Conservation (phyloP, 768 basidiomycete genomes). For the Phanerochaete carnosa region DNA sequence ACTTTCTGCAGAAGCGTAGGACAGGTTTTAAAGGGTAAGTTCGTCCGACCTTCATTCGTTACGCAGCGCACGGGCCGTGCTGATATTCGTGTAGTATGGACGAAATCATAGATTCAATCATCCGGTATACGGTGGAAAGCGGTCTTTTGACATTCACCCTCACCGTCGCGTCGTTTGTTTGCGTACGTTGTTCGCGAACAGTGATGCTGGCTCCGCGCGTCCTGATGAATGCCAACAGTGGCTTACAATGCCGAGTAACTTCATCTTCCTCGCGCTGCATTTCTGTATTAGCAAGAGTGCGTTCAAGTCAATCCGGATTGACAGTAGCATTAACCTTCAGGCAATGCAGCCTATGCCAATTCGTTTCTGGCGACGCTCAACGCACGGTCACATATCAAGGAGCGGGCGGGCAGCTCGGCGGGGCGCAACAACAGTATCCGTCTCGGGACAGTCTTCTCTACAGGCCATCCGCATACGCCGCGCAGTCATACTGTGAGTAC, state of each 20-base stretch:
- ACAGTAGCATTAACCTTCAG: not conserved
- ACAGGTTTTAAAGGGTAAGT: slow-evolving; percentile 11
- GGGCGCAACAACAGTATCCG: not conserved
- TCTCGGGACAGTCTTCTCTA: slow-evolving; percentile 3
- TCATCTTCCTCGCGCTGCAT: slow-evolving; percentile 17
- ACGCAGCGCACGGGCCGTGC: not conserved
- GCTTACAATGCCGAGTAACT: slow-evolving; percentile 16
- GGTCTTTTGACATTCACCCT: slow-evolving; percentile 12
- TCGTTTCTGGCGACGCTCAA: slow-evolving; percentile 19
- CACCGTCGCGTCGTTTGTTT: slow-evolving; percentile 15
- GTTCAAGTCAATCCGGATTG: not conserved
- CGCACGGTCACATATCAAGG: slow-evolving; percentile 8
- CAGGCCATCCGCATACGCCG: not conserved
- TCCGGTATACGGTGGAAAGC: slow-evolving; percentile 16
- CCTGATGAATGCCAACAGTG: slow-evolving; percentile 8
- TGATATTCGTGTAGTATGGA: slow-evolving; percentile 14
- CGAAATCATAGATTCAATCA: slow-evolving; percentile 15
- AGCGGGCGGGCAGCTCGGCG: not conserved
- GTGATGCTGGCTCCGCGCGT: no score
- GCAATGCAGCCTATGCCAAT: slow-evolving; percentile 14
- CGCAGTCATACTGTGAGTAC: slow-evolving; percentile 3
- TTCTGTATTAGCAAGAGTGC: slow-evolving; percentile 16
- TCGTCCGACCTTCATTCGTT: not conserved
- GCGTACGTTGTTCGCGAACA: slow-evolving; percentile 13
- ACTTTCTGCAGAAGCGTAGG: slow-evolving; percentile 8